Conservation (phyloP, 2,329 filamentous ascomycete genomes). For the Raffaelea arxii region DNA sequence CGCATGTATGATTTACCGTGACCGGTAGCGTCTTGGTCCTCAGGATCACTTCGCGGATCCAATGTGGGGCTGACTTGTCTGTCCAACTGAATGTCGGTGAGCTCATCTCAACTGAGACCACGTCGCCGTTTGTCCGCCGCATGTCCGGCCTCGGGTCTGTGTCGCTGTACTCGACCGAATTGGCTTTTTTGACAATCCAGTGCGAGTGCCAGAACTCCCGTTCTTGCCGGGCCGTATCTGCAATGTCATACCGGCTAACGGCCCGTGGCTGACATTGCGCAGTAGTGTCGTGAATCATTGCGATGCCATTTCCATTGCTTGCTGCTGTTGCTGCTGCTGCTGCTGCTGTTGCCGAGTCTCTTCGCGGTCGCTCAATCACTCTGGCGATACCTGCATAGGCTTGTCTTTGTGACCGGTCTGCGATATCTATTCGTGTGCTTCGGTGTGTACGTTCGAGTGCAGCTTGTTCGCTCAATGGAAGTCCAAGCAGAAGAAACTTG, state of each 20-base stretch:
- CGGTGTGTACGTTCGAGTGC: neutral
- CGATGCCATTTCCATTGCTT: too few species aligned
- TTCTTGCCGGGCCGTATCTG: constrained; percentile 14
- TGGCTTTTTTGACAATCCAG: constrained; percentile 31
- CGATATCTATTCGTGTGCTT: neutral
- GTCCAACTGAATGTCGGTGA: constrained; percentile 24
- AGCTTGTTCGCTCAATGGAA: constrained; percentile 7
- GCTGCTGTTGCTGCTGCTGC: too few species aligned
- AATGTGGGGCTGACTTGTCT: constrained; percentile 10
- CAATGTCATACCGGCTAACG: constrained; percentile 19
- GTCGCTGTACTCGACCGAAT: constrained; percentile 24
- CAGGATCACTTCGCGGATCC: constrained; percentile 16
- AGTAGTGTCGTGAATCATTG: too few species aligned
- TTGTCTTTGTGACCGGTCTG: constrained; percentile 9
- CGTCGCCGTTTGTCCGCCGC: constrained; percentile 16
- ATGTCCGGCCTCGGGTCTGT: constrained; percentile 12
- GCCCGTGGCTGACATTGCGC: constrained; percentile 11
- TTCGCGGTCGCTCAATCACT: constrained; percentile 10
- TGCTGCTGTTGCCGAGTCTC: neutral
- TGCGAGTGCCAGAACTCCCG: constrained; percentile 23
- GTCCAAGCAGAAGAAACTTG: constrained; percentile 21
- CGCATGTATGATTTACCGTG: constrained; percentile 25
- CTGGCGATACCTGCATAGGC: constrained; percentile 16
- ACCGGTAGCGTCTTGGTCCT: constrained; percentile 17
- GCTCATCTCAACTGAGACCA: constrained; percentile 26